Conservation (phyloP, 345 rosid genomes). For the Citrus sinensis region DVS_A1.0 CM039163.1:10385501-10386000, state of each 20-base stretch:
- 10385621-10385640: constrained; percentile 45
- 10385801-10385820: constrained; percentile 31
- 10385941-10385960: neutral
- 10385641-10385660: constrained; percentile 62
- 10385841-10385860: constrained; percentile 80
- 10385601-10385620: constrained; percentile 70
- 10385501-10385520: neutral
- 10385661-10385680: constrained; percentile 66
- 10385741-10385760: neutral
- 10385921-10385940: neutral
- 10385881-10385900: too few relatives aligned
- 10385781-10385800: constrained; percentile 29
- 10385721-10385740: constrained; percentile 80
- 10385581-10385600: constrained; percentile 73
- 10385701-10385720: constrained; percentile 78
- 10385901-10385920: neutral
- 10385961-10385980: neutral
- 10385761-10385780: constrained; percentile 35
- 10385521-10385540: neutral
- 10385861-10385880: neutral
- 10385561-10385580: constrained; percentile 88
- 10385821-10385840: constrained; percentile 50
- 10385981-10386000: neutral
- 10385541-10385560: too few relatives aligned
- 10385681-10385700: constrained; percentile 80